A percentile compares a stretch with the other conserved stretches of the same genome.
These are phyloP conservation scores for Silybum marianum DNA, from an alignment of 129 eudicot species.

Conservation along the genomic window DNA sequence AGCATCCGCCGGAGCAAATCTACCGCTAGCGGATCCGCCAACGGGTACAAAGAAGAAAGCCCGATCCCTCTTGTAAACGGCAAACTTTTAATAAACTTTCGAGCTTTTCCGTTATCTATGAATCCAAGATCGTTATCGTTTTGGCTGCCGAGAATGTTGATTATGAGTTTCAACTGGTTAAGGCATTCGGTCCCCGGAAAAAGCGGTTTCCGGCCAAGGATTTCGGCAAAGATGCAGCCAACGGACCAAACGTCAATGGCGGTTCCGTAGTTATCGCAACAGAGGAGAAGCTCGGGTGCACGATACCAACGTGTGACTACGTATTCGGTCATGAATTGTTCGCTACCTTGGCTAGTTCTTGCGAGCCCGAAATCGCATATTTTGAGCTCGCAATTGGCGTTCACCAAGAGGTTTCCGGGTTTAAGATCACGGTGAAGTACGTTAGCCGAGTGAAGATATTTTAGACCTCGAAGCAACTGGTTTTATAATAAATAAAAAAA, in stretches of 20 bases:
- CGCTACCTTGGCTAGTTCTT: conserved; percentile 64
- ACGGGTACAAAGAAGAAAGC: conserved; percentile 61
- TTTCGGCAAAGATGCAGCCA: conserved; percentile 87
- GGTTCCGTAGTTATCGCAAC: conserved; percentile 70
- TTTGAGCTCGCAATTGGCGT: conserved; percentile 74
- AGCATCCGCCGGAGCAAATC: conserved; percentile 71
- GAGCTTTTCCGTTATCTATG: conserved; percentile 63
- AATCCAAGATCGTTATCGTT: conserved; percentile 56
- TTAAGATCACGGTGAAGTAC: conserved; percentile 84
- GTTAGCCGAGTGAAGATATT: conserved; percentile 84
- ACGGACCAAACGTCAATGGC: conserved; percentile 88
- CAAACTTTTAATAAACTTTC: conserved; percentile 49
- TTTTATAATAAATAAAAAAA: neutral
- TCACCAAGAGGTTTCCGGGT: conserved; percentile 79
- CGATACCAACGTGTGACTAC: conserved; percentile 93
- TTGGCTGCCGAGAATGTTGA: conserved; percentile 73
- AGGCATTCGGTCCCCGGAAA: conserved; percentile 80
- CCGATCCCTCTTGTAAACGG: conserved; percentile 48
- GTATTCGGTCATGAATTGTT: conserved; percentile 83
- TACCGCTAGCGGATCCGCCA: conserved; percentile 69
- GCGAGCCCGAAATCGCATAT: conserved; percentile 94
- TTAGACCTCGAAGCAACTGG: conserved; percentile 81
- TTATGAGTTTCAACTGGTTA: conserved; percentile 60
- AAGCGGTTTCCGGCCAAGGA: conserved; percentile 75
- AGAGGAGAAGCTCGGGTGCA: conserved; percentile 84